phyloP scores from a whole-genome alignment of 2,329 filamentous ascomycete species.

The Sporothrix brasiliensis region DNA sequence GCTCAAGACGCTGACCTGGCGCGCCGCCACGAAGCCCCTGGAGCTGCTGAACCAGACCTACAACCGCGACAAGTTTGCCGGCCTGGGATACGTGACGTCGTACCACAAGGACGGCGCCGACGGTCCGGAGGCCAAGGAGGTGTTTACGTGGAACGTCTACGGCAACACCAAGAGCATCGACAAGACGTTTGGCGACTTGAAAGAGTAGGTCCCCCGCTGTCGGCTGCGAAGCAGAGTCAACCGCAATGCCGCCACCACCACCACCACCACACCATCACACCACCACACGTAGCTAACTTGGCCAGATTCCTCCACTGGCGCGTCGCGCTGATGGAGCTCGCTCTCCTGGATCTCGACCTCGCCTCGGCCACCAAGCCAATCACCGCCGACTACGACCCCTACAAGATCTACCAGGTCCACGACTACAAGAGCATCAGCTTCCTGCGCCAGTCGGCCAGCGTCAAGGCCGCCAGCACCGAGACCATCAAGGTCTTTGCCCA shows the following conservation, averaged over 20 bases:
- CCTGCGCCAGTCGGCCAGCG: conserved; percentile 74
- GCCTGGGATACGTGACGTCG: conserved; percentile 79
- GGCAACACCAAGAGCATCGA: conserved; percentile 81
- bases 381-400: conserved; percentile 76
- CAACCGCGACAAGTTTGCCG: conserved; percentile 70
- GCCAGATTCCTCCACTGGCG: conserved; percentile 85
- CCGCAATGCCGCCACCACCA: not conserved
- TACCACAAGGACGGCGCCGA: conserved; percentile 57
- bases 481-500: conserved; percentile 79
- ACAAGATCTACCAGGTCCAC: conserved; percentile 90
- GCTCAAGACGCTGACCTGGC: conserved; percentile 77
- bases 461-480: conserved; percentile 75
- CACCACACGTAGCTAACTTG: not conserved
- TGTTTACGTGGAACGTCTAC: conserved; percentile 94
- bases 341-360: conserved; percentile 73
- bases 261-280: not conserved
- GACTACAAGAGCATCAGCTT: conserved; percentile 90
- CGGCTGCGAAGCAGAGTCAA: not conserved
- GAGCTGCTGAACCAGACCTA: conserved; percentile 67
- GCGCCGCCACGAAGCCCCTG: conserved; percentile 72
- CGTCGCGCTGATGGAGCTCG: conserved; percentile 85
- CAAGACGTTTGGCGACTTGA: conserved; percentile 76
- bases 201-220: conserved; percentile 63
- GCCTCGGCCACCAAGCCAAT: conserved; percentile 69
- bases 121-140: conserved; percentile 53